Evolutionary conservation across 2,329 filamentous ascomycete species (phyloP).

Genomic region (Chaetomium strumarium): DNA sequence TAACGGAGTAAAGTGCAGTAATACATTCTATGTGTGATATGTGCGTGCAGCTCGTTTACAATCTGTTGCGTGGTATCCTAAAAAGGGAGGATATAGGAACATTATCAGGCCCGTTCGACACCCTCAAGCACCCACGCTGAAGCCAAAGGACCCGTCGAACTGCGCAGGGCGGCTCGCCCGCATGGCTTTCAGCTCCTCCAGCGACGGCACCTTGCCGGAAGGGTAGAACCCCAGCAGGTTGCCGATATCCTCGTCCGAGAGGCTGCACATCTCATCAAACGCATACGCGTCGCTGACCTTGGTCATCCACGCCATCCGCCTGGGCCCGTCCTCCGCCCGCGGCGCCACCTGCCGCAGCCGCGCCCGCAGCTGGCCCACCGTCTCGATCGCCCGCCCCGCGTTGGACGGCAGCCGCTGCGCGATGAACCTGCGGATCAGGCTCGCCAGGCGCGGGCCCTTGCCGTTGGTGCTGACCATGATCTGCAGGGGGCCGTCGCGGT

Average conservation of each 20-base stretch:
- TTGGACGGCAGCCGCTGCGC: constrained; percentile 69
- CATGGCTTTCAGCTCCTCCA: constrained; percentile 51
- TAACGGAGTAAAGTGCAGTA: too few species aligned
- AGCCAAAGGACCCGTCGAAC: constrained; percentile 56
- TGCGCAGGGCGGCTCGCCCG: constrained; percentile 40
- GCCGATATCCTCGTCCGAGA: constrained; percentile 81
- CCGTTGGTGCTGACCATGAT: constrained; percentile 99
- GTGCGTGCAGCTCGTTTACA: too few species aligned
- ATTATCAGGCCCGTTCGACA: not conserved
- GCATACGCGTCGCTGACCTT: constrained; percentile 82
- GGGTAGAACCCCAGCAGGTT: constrained; percentile 71
- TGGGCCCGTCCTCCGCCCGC: constrained; percentile 64
- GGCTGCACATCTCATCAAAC: constrained; percentile 75
- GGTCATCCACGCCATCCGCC: constrained; percentile 94
- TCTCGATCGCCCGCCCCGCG: constrained; percentile 77
- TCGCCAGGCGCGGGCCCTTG: constrained; percentile 86
- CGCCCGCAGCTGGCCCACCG: constrained; percentile 72
- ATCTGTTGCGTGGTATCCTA: too few species aligned
- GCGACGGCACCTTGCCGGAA: constrained; percentile 47
- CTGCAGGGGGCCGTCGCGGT: constrained; percentile 91
- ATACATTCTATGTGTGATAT: too few species aligned
- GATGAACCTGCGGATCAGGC: constrained; percentile 77
- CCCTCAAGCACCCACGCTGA: constrained; percentile 42
- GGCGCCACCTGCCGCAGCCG: constrained; percentile 76
- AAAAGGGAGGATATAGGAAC: too few species aligned